Conservation (phyloP, 2,329 filamentous ascomycete genomes). For the Colletotrichum sp. region DNA sequence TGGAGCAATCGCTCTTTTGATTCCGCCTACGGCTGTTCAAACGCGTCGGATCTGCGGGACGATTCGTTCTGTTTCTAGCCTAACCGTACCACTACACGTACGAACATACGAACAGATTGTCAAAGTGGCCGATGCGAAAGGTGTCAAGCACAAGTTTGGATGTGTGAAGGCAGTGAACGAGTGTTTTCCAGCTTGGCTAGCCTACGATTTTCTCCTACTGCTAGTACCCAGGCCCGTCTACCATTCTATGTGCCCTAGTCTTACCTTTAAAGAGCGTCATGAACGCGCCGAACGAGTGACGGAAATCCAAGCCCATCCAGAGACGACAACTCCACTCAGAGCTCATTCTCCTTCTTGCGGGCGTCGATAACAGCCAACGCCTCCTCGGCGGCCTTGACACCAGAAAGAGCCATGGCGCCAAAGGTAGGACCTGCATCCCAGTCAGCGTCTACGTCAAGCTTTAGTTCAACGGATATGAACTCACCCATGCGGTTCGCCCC, state of each 20-base stretch:
- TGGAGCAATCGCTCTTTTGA: not conserved
- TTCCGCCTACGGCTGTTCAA: not conserved
- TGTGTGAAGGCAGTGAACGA: not conserved
- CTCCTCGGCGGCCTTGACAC: conserved; percentile 92
- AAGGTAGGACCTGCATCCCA: conserved; percentile 46
- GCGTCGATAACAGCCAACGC: conserved; percentile 78
- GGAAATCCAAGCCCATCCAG: not conserved
- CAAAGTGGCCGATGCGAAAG: not conserved
- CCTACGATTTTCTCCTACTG: not conserved
- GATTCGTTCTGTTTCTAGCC: not conserved
- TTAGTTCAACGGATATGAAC: not conserved
- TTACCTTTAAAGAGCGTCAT: not conserved
- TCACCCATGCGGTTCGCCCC: conserved; percentile 87
- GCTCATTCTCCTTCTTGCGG: conserved; percentile 78
- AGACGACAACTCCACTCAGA: conserved; percentile 37
- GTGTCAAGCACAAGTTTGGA: not conserved
- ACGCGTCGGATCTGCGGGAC: not conserved
- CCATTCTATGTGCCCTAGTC: not conserved
- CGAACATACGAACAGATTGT: not conserved
- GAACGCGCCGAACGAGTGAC: not conserved
- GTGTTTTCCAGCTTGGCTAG: not conserved
- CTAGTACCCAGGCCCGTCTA: not conserved
- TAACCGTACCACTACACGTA: not conserved
- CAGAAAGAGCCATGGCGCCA: conserved; percentile 86
- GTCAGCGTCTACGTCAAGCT: not conserved